These are phyloP conservation scores for Calonectria montana DNA, from an alignment of 2,329 filamentous ascomycete species.

Conservation along the genomic window DNA sequence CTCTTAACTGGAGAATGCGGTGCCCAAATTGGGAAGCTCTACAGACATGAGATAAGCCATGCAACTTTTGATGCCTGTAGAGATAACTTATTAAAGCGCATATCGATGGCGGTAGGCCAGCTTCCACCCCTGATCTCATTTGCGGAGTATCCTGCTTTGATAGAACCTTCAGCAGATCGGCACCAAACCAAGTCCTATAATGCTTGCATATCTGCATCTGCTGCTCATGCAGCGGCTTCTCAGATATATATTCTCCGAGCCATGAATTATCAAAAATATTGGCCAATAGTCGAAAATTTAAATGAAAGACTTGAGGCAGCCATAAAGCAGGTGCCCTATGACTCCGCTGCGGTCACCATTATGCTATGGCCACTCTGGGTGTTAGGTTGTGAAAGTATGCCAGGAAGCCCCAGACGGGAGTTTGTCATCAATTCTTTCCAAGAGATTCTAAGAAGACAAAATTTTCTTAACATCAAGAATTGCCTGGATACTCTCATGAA, in stretches of 20 bases:
- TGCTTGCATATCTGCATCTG: not conserved
- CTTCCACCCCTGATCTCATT: not conserved
- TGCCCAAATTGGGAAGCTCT: not conserved
- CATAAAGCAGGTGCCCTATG: not conserved
- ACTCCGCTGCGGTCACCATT: conserved; percentile 12
- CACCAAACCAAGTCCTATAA: not conserved
- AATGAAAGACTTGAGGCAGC: not conserved
- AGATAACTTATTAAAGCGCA: not conserved
- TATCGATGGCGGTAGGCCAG: not conserved
- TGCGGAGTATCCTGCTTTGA: not conserved
- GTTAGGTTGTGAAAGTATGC: conserved; percentile 11
- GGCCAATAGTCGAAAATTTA: not conserved
- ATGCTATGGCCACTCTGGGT: conserved; percentile 25
- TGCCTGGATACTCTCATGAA: not conserved
- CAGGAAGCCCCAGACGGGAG: not conserved
- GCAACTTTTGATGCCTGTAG: not conserved
- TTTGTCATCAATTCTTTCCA: not conserved
- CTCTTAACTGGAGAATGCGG: not conserved
- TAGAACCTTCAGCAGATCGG: not conserved
- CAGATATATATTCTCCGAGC: not conserved
- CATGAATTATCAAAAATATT: not conserved
- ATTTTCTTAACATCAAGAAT: conserved; percentile 1
- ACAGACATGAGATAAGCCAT: not conserved
- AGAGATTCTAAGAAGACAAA: not conserved
- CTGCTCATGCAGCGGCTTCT: not conserved